Evolutionary conservation across 169 alveolate species (phyloP).

Genomic region (Cytauxzoon felis): DNA sequence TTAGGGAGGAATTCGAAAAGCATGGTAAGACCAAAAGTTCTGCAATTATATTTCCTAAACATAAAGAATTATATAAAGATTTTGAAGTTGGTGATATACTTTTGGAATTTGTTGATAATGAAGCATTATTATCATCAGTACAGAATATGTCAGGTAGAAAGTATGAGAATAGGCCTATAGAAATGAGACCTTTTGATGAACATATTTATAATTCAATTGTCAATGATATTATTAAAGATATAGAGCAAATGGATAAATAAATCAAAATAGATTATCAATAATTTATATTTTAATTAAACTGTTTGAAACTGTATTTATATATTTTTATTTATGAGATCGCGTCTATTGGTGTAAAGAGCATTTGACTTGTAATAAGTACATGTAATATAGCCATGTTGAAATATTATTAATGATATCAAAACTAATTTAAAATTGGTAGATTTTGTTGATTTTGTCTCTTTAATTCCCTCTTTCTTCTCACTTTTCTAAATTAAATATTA

Average conservation of each 20-base stretch:
- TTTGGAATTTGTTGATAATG: constrained; percentile 62
- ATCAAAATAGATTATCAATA: too few relatives aligned
- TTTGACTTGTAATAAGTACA: too few relatives aligned
- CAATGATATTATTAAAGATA: constrained; percentile 33
- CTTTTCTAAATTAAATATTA: too few relatives aligned
- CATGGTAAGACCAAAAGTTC: constrained; percentile 68
- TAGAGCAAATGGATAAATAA: constrained; percentile 43
- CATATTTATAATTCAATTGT: constrained; percentile 35
- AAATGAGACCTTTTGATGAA: constrained; percentile 51
- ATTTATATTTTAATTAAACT: too few relatives aligned
- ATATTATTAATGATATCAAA: too few relatives aligned
- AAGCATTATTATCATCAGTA: constrained; percentile 65
- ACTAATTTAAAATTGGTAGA: too few relatives aligned
- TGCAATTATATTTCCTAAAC: constrained; percentile 57
- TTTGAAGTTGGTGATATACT: constrained; percentile 68
- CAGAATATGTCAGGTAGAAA: constrained; percentile 68
- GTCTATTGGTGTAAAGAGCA: too few relatives aligned
- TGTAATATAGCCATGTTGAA: too few relatives aligned
- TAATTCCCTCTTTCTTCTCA: too few relatives aligned
- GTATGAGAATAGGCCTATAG: constrained; percentile 65
- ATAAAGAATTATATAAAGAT: constrained; percentile 59
- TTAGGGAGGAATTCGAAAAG: constrained; percentile 67
- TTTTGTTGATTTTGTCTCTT: too few relatives aligned
- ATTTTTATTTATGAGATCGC: too few relatives aligned
- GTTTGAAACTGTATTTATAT: too few relatives aligned